These are phyloP conservation scores for Puccinia hordei DNA, from an alignment of 1,284 basidiomycete species.

Conservation along the genomic window DNA sequence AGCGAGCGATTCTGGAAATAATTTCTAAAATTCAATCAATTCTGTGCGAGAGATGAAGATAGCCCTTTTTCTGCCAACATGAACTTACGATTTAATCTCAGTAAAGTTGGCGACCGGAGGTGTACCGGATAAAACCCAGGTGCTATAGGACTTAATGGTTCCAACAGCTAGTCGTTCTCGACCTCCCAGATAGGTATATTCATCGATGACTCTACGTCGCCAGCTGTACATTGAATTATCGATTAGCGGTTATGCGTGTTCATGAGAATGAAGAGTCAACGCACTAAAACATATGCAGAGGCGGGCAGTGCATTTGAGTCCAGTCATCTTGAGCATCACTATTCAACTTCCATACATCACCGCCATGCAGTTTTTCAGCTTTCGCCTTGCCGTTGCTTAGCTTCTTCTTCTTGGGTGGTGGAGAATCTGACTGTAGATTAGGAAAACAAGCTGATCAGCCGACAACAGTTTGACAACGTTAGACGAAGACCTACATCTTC, in stretches of 20 bases:
- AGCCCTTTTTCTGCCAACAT: not conserved
- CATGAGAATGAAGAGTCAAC: conserved; percentile 9
- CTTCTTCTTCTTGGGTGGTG: conserved; percentile 48
- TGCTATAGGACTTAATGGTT: conserved; percentile 73
- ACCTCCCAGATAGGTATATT: conserved; percentile 88
- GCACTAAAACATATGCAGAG: conserved; percentile 77
- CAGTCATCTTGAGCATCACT: conserved; percentile 67
- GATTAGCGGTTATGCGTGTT: not conserved
- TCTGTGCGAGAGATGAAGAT: not conserved
- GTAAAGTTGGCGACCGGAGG: conserved; percentile 89
- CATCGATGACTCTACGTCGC: conserved; percentile 83
- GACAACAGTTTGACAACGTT: not conserved
- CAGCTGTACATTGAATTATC: conserved; percentile 61
- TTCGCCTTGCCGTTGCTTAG: conserved; percentile 55
- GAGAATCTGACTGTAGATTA: conserved; percentile 27
- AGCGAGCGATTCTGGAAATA: conserved; percentile 69
- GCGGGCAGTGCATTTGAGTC: conserved; percentile 75
- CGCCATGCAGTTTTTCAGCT: conserved; percentile 64
- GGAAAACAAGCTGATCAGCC: not conserved
- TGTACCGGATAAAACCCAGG: conserved; percentile 95
- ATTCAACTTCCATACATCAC: conserved; percentile 77
- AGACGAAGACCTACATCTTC: conserved; percentile 20
- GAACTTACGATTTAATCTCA: conserved; percentile 73
- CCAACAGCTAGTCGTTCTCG: conserved; percentile 77
- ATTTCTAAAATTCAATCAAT: not conserved